phyloP scores from a whole-genome alignment of 208 protist species.

The Trypanosoma cruzi region DNA sequence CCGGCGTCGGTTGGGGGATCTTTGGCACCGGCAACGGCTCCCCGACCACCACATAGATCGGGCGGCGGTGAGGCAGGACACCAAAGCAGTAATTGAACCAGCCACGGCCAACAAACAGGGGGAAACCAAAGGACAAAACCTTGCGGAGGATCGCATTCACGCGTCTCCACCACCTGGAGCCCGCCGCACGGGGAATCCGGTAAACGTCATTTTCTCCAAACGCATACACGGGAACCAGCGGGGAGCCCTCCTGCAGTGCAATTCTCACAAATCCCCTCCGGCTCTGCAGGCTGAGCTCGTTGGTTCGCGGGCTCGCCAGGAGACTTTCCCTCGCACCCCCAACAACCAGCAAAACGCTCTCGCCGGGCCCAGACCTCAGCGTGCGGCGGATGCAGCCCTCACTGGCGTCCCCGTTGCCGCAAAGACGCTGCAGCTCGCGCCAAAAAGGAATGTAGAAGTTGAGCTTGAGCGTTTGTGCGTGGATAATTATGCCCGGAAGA shows the following conservation, averaged over 20 bases:
- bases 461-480: slow-evolving; percentile 82
- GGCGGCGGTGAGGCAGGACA: slow-evolving; percentile 67
- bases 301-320: slow-evolving; percentile 65
- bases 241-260: slow-evolving; percentile 73
- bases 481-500: slow-evolving; percentile 70
- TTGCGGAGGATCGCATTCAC: slow-evolving; percentile 38
- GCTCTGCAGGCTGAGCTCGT: slow-evolving; percentile 69
- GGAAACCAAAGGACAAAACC: slow-evolving; percentile 62
- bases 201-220: slow-evolving; percentile 92
- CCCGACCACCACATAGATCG: slow-evolving; percentile 85
- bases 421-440: slow-evolving; percentile 60
- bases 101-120: slow-evolving; percentile 71
- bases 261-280: slow-evolving; percentile 90
- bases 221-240: slow-evolving; percentile 83
- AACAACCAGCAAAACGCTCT: slow-evolving; percentile 85
- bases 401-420: slow-evolving; percentile 86
- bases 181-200: slow-evolving; percentile 38
- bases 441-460: slow-evolving; percentile 91
- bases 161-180: slow-evolving; percentile 33
- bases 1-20: slow-evolving; percentile 59
- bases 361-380: slow-evolving; percentile 66
- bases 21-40: slow-evolving; percentile 69
- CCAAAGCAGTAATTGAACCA: slow-evolving; percentile 81
- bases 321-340: slow-evolving; percentile 83
- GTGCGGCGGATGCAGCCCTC: slow-evolving; percentile 62